Base-by-base conservation (phyloP, 1,139 yeast species). In the Wickerhamiella infanticola region DNA sequence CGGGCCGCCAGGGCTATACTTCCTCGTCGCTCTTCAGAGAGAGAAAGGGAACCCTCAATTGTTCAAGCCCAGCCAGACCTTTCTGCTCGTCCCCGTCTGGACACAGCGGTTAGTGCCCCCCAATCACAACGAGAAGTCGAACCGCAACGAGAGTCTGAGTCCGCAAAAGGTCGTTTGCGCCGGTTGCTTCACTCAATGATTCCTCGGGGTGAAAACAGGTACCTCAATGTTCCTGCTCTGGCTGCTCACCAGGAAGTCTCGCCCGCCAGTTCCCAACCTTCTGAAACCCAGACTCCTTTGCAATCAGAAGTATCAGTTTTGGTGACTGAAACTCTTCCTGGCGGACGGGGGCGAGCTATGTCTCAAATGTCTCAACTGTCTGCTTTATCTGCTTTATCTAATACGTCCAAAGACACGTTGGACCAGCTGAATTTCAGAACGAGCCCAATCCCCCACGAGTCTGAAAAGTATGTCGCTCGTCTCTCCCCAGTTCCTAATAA, bases 351-450 rank as follows among this genome's bases (percentile, higher is more conserved):
- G 23, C 64, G 90, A 45, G 86, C 88, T 2, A 68, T 76, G 4
- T 79, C 88, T 0, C 73, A 79, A 63, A 63, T 79, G 2, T 79
- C 81, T 47, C 74, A 74, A 52, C 55, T 70, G 25, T 73, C 78
- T 4, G 53, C 51, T 40, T 42, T 53, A 2, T 53, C 55, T 3
- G 49, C 41, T 1, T 48, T 48, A 3, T 37, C 39, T 25, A 35
- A 7, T n/a, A 26, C 42, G 3, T 42, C 43, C 24, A 38, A 40
- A 25, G 45, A 35, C 26, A 11, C 37, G 23, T 9, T 41, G 9
- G 45, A 39, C 5, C 29, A 37, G 11, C 33, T 29, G 33, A 29
- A 29, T 11, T 29, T 29, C 33, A 7, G 33, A 11, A 11, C 33
- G 9, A 7, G 9, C 9, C 3, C 33, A 7, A 29, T 29, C 11